Evolutionary conservation across 176 grass and related monocot species (phyloP).

Genomic region (Aegilops longissima): DNA sequence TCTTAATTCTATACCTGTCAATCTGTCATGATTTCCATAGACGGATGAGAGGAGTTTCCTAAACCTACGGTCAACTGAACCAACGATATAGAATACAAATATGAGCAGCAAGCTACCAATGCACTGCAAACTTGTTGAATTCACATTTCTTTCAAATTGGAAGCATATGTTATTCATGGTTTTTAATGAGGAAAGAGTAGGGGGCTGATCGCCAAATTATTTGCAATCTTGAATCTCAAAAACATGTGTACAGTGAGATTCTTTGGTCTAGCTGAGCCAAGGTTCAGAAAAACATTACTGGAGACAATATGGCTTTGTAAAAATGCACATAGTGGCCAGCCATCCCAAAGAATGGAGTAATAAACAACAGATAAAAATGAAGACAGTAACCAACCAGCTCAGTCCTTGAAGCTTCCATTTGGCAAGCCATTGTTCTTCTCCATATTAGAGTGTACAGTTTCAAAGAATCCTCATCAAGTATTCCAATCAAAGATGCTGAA

Average conservation of each 20-base stretch:
- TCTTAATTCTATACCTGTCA: background rate
- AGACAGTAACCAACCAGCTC: slow-evolving; percentile 63
- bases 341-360: slow-evolving; percentile 5
- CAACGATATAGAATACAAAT: background rate
- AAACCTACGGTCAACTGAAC: background rate
- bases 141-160: background rate
- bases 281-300: background rate
- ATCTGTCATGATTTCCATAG: slow-evolving; percentile 8
- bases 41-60: background rate
- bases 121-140: background rate
- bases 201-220: background rate
- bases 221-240: background rate
- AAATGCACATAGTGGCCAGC: background rate
- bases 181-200: background rate
- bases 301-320: background rate
- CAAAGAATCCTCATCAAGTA: slow-evolving; percentile 83
- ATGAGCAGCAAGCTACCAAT: slow-evolving; percentile 9
- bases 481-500: slow-evolving; percentile 80
- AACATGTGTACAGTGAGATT: background rate
- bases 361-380: slow-evolving; percentile 28
- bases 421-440: slow-evolving; percentile 86
- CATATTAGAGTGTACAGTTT: slow-evolving; percentile 93
- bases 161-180: background rate
- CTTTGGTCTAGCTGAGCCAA: background rate
- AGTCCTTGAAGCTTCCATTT: slow-evolving; percentile 85